phyloP scores from a whole-genome alignment of 108 stramenopile species.

The Nitzschia inconspicua region DNA sequence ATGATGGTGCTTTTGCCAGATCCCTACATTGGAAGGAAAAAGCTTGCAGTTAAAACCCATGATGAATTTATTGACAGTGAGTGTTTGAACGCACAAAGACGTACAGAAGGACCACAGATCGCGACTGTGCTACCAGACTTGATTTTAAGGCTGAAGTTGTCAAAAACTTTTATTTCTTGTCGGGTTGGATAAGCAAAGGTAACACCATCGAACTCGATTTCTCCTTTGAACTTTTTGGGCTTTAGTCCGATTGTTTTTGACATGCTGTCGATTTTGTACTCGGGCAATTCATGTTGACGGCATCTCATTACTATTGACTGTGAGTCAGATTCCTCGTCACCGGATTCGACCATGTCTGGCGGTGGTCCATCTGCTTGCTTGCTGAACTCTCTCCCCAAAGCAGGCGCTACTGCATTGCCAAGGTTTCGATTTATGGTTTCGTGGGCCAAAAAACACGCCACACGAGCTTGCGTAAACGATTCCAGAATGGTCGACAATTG shows the following conservation, averaged over 20 bases:
- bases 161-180: conserved; percentile 33
- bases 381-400: conserved; percentile 37
- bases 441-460: conserved; percentile 38
- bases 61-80: too few relatives aligned
- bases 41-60: too few relatives aligned
- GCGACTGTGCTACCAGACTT: conserved; percentile 59
- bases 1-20: conserved; percentile 69
- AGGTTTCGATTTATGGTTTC: conserved; percentile 32
- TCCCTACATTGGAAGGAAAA: too few relatives aligned
- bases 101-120: conserved; percentile 58
- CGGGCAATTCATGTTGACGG: neutral
- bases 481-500: conserved; percentile 38
- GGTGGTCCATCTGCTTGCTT: neutral
- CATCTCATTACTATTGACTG: neutral
- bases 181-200: conserved; percentile 66
- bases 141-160: conserved; percentile 51
- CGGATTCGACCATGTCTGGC: neutral
- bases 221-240: conserved; percentile 29
- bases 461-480: conserved; percentile 26
- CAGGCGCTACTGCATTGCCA: too few relatives aligned
- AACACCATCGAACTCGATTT: conserved; percentile 41
- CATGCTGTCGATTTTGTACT: conserved; percentile 38
- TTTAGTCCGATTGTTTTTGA: conserved; percentile 40
- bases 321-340: conserved; percentile 2
- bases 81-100: too few relatives aligned